Evolutionary conservation across 352 stramenopile genomes (phyloP), one percentile per base, ranked within the genome.

Genomic region (Phytophthora cactorum): DNA sequence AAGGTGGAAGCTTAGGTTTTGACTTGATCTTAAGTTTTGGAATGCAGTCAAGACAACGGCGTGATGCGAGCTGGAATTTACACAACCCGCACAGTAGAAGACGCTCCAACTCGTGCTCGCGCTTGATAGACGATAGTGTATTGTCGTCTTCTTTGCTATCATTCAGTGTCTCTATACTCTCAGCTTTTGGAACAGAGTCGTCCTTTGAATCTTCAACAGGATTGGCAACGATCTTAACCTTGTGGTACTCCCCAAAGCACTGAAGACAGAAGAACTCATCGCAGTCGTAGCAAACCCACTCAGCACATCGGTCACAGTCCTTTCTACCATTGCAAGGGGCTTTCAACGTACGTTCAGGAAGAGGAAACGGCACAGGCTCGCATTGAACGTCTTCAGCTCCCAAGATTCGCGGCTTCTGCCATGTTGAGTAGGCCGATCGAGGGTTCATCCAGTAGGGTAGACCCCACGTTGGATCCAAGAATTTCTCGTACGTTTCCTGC

Each of bases 381-480:
- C 41, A 47, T 0, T 31, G 25, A 15, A 94, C 82, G 47, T 94
- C 84, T n/a, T 82, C 61, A 51, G 85, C 78, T 22, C 75, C 74
- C 7, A 94, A 63, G 0, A 63, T 59, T 0, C 50, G 52, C 0
- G 84, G 84, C 60, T 94, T 94, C 34, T 67, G 63, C 84, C 86
- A 94, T 39, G 86, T 94, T 4, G 81, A 89, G 45, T 78, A 91
- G 0, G 81, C 82, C 3, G 84, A 84, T 1, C 62, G 69, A 1
- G 82, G 86, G 49, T 94, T 92, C 54, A 84, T 70, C 86, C 86
- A 93, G 46, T 93, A 94, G 0, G 84, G 84, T 7, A 90, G 12
- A 0, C 70, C 72, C 70, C 74, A 91, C 6, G 82, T 76, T 5
- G 81, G 75, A 57, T 94, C 84, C 17, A 92, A 55, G 63, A 88